Conservation (phyloP, 192 early-diverging fungal species). For the Chytriomyces sp. region DNA sequence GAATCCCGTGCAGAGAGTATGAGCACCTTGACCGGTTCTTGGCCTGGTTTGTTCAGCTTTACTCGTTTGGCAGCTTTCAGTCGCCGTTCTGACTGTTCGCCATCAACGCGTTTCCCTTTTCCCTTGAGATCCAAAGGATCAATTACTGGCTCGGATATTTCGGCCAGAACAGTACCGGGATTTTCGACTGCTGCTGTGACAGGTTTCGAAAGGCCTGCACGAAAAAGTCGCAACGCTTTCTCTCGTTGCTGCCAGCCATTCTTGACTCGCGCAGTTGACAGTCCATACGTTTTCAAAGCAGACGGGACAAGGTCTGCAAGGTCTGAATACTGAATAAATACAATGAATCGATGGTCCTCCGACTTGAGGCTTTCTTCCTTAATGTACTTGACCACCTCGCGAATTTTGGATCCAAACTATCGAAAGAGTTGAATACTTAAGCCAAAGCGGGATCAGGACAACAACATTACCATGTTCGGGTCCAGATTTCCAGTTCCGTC, state of each 20-base stretch:
- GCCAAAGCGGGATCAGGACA: background rate
- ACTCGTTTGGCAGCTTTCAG: background rate
- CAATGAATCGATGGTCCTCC: slow-evolving; percentile 3
- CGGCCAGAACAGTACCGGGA: too few relatives aligned
- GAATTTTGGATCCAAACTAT: slow-evolving; percentile 29
- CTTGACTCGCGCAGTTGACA: slow-evolving; percentile 13
- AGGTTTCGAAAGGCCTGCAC: background rate
- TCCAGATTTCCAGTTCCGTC: background rate
- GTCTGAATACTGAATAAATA: slow-evolving; percentile 19
- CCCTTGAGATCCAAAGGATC: background rate
- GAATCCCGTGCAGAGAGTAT: slow-evolving; percentile 33
- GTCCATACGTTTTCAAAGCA: slow-evolving; percentile 21
- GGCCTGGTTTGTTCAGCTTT: background rate
- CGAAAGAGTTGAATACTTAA: background rate
- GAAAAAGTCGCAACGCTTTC: slow-evolving; percentile 6
- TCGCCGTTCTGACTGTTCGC: background rate
- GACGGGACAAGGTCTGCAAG: slow-evolving; percentile 10
- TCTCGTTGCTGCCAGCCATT: slow-evolving; percentile 10
- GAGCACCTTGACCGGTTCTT: slow-evolving; percentile 14
- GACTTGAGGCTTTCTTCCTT: background rate
- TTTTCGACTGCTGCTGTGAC: too few relatives aligned
- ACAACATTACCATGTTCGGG: slow-evolving; percentile 9
- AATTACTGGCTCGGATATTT: too few relatives aligned
- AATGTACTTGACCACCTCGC: slow-evolving; percentile 19
- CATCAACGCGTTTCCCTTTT: background rate